phyloP scores from a whole-genome alignment of 108 stramenopile genomes.

The Aurantiochytrium sp. region DNA sequence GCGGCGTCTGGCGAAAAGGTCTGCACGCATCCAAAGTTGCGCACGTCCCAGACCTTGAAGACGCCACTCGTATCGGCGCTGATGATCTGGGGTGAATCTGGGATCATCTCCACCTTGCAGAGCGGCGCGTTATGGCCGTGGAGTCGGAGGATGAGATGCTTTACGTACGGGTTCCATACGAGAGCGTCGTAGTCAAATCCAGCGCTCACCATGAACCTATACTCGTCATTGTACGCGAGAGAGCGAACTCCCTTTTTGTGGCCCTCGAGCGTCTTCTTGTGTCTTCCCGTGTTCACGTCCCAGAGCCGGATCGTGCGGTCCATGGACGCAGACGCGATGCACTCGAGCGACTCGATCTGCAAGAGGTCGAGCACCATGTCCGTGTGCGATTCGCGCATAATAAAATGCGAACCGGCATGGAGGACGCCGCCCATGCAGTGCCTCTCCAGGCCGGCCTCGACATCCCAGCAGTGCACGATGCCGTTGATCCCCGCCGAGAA shows the following conservation, averaged over 20 bases:
- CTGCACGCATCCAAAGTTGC: slow-evolving; percentile 49
- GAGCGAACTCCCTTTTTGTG: slow-evolving; percentile 46
- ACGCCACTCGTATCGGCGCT: slow-evolving; percentile 45
- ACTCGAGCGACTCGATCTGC: slow-evolving; percentile 26
- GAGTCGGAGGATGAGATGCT: slow-evolving; percentile 41
- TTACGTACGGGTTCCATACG: slow-evolving; percentile 51
- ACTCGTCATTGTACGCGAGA: slow-evolving; percentile 44
- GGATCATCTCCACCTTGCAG: slow-evolving; percentile 46
- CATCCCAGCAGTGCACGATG: slow-evolving; percentile 3
- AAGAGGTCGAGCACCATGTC: slow-evolving; percentile 38
- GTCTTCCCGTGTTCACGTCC: slow-evolving; percentile 43
- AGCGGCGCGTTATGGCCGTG: slow-evolving; percentile 43
- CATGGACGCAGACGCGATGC: slow-evolving; percentile 35
- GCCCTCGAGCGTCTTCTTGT: slow-evolving; percentile 42
- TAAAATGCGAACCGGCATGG: not conserved
- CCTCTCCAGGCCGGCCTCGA: not conserved
- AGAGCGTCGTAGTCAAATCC: slow-evolving; percentile 50
- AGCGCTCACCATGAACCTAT: slow-evolving; percentile 46
- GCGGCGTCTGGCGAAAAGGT: slow-evolving; percentile 29
- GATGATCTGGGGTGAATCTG: slow-evolving; percentile 39
- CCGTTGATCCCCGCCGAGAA: slow-evolving; percentile 7
- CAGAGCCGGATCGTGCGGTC: slow-evolving; percentile 51
- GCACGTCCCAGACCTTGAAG: slow-evolving; percentile 53
- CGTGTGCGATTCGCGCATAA: slow-evolving; percentile 26
- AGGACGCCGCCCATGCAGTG: slow-evolving; percentile 8